Evolutionary conservation across 2,329 filamentous ascomycete genomes (phyloP).

Genomic region (Verruconis gallopava): DNA sequence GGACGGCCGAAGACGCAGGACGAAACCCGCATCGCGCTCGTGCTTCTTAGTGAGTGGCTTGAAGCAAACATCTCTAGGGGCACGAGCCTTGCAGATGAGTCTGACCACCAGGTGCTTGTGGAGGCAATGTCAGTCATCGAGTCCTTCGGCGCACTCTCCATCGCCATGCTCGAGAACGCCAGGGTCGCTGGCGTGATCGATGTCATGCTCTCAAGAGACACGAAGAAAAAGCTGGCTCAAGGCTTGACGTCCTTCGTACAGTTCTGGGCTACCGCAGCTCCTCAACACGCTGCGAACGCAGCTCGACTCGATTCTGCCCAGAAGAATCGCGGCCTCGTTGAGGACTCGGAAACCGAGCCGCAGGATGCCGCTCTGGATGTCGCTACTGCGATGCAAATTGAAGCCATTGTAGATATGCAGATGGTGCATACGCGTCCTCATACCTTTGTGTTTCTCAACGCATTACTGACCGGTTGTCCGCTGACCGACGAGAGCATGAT

Average conservation of each 20-base stretch:
- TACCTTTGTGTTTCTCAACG: conserved; percentile 74
- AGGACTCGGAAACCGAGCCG: conserved; percentile 26
- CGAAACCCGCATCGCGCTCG: conserved; percentile 4
- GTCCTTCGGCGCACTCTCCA: conserved; percentile 50
- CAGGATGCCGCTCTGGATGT: conserved; percentile 27
- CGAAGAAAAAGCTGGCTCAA: conserved; percentile 29
- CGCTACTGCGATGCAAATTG: conserved; percentile 29
- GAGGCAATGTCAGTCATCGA: conserved; percentile 43
- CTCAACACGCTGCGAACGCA: conserved; percentile 21
- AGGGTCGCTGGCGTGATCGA: conserved; percentile 42
- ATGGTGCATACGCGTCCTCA: conserved; percentile 65
- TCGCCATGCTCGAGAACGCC: conserved; percentile 48
- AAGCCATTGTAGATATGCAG: conserved; percentile 51
- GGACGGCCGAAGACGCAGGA: conserved; percentile 8
- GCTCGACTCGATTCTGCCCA: conserved; percentile 26
- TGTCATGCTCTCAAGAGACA: conserved; percentile 42
- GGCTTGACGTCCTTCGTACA: conserved; percentile 42
- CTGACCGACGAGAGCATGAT: conserved; percentile 69
- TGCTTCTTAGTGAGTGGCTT: conserved; percentile 9
- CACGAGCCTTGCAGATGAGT: neutral
- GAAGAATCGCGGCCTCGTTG: conserved; percentile 30
- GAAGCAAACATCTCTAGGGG: conserved; percentile 3
- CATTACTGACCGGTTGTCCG: conserved; percentile 66
- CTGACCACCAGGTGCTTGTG: conserved; percentile 37
- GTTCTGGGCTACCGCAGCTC: conserved; percentile 17